phyloP scores from a whole-genome alignment of 1,284 basidiomycete species.

The Rhodotorula sp. region DNA sequence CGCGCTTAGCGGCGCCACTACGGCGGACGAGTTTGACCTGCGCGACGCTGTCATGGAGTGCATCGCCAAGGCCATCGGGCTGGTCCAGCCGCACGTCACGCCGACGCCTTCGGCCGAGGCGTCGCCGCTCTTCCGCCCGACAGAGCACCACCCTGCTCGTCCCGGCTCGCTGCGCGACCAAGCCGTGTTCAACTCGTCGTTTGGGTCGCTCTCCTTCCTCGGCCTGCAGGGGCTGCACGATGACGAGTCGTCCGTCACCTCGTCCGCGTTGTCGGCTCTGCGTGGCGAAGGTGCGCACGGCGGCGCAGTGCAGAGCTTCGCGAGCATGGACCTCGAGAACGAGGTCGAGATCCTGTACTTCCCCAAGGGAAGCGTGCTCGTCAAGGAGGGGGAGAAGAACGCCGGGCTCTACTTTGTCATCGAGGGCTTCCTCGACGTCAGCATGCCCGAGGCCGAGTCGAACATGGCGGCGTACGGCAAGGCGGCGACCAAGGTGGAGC shows the following conservation, averaged over 20 bases:
- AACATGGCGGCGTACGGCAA: background rate
- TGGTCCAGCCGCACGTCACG: constrained; percentile 74
- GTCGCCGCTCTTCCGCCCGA: constrained; percentile 39
- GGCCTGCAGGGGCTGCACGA: constrained; percentile 63
- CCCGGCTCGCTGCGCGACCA: constrained; percentile 32
- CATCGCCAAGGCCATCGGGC: constrained; percentile 94
- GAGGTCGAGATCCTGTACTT: constrained; percentile 96
- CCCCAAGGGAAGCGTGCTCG: constrained; percentile 79
- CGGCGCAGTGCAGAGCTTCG: constrained; percentile 47
- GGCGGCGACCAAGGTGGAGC: background rate
- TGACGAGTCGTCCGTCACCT: constrained; percentile 42
- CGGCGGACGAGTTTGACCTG: constrained; percentile 68
- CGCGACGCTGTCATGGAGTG: constrained; percentile 94
- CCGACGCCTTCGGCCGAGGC: constrained; percentile 37
- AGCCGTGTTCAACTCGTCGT: constrained; percentile 68
- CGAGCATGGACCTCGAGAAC: constrained; percentile 77
- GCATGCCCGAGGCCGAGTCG: constrained; percentile 62
- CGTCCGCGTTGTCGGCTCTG: constrained; percentile 22
- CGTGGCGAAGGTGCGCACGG: constrained; percentile 7
- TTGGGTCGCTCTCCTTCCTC: constrained; percentile 79
- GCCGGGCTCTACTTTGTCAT: constrained; percentile 97
- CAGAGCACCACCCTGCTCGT: constrained; percentile 34
- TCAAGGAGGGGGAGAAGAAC: constrained; percentile 84
- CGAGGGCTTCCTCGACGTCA: constrained; percentile 92
- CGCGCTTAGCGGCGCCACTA: constrained; percentile 18